These are phyloP conservation scores for Xylaria curta DNA, from an alignment of 495 filamentous ascomycete species.

Conservation along the genomic window DNA sequence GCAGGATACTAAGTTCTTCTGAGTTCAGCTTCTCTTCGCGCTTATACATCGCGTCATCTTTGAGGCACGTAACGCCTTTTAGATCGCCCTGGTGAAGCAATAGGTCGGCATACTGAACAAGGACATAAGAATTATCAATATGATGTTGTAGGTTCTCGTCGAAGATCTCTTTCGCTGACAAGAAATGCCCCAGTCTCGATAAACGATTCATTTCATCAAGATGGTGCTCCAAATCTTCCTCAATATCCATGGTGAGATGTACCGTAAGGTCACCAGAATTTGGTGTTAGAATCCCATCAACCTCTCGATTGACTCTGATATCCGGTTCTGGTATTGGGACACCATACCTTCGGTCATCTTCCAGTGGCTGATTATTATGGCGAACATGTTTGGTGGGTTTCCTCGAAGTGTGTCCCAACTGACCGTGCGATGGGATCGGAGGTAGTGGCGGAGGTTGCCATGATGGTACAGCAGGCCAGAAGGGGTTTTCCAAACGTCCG, in stretches of 20 bases:
- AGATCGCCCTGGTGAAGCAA: conserved; percentile 33
- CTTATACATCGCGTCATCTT: conserved; percentile 18
- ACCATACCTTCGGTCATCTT: not conserved
- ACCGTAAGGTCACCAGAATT: conserved; percentile 28
- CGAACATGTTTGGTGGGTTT: not conserved
- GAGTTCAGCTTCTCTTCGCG: not conserved
- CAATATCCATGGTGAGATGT: conserved; percentile 26
- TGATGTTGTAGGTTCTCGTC: conserved; percentile 27
- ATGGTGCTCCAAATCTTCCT: conserved; percentile 30
- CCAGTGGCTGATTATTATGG: not conserved
- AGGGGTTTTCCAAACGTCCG: not conserved
- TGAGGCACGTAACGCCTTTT: conserved; percentile 22
- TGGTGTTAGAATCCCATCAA: conserved; percentile 28
- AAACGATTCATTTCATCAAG: conserved; percentile 33
- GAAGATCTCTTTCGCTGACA: conserved; percentile 26
- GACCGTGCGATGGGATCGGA: not conserved
- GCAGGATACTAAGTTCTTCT: conserved; percentile 10
- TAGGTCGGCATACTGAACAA: conserved; percentile 32
- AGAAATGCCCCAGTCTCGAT: conserved; percentile 33
- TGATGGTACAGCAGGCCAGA: not conserved
- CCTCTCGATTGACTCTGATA: not conserved
- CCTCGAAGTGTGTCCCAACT: not conserved
- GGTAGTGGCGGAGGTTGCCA: not conserved
- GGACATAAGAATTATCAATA: conserved; percentile 28
- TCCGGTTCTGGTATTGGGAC: not conserved